Evolutionary conservation across 495 filamentous ascomycete species (phyloP).

Genomic region (Glonium stellatum): DNA sequence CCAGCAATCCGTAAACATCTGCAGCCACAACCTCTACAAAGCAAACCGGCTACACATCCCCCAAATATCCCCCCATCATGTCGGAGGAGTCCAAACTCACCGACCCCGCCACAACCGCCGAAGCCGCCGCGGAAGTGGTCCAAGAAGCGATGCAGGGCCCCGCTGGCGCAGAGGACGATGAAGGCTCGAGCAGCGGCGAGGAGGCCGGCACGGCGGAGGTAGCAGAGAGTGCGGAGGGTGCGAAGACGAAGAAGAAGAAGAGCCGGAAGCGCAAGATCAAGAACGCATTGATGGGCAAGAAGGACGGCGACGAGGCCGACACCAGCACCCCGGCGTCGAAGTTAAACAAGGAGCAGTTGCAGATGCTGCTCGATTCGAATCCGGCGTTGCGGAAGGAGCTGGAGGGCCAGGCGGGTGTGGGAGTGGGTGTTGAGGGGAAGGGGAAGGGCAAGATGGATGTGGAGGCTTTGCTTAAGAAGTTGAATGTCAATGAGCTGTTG

Average conservation of each 20-base stretch:
- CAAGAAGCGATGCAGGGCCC: not conserved
- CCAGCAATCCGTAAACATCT: no score
- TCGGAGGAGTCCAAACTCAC: constrained; percentile 24
- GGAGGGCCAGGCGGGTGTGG: constrained; percentile 31
- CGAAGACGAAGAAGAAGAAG: constrained; percentile 38
- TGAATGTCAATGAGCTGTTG: constrained; percentile 71
- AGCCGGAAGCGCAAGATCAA: constrained; percentile 41
- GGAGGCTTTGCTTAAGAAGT: constrained; percentile 58
- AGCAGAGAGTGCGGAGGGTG: constrained; percentile 11
- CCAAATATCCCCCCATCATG: constrained; percentile 7
- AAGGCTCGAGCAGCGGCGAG: constrained; percentile 11
- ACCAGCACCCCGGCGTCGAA: constrained; percentile 13
- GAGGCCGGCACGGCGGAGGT: constrained; percentile 8
- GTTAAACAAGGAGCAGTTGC: constrained; percentile 32
- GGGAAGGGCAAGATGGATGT: constrained; percentile 38
- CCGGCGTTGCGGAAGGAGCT: constrained; percentile 54
- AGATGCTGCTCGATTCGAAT: constrained; percentile 50
- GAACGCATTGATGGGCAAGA: constrained; percentile 25
- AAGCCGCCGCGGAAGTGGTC: constrained; percentile 10
- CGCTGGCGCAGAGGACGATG: not conserved
- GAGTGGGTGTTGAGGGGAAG: constrained; percentile 32
- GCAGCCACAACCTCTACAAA: not conserved
- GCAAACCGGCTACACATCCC: not conserved
- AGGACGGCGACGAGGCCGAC: constrained; percentile 5
- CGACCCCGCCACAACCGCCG: constrained; percentile 18